phyloP scores from a whole-genome alignment of 176 grass and related monocot species.

The Tillandsia leiboldiana region DNA sequence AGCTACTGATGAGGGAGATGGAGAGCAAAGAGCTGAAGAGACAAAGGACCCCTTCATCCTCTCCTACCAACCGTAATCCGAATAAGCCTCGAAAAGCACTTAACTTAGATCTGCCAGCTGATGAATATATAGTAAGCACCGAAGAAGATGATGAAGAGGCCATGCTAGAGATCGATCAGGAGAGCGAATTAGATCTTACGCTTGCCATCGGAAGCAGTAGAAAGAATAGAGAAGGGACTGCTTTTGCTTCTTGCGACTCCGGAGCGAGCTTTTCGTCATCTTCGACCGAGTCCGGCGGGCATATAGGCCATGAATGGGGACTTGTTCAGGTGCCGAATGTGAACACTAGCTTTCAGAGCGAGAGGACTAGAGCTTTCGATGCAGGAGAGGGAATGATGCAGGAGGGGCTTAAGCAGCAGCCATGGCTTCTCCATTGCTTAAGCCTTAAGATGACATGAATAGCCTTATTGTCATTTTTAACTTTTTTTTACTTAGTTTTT shows the following conservation, averaged over 20 bases:
- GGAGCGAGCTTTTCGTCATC: conserved; percentile 57
- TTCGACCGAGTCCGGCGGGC: conserved; percentile 50
- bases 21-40: conserved; percentile 34
- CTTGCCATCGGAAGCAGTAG: conserved; percentile 35
- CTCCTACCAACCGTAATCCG: conserved; percentile 15
- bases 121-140: conserved; percentile 40
- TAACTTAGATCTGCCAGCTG: conserved; percentile 34
- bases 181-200: conserved; percentile 50
- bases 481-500: no score
- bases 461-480: no score
- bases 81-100: conserved; percentile 26
- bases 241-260: conserved; percentile 27
- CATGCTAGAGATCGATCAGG: conserved; percentile 31
- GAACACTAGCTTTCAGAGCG: conserved; percentile 16
- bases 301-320: conserved; percentile 32
- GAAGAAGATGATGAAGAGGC: conserved; percentile 30
- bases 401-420: conserved; percentile 10
- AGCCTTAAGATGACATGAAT: conserved; percentile 6
- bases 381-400: conserved; percentile 9
- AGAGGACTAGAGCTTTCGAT: conserved; percentile 7
- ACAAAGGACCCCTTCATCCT: conserved; percentile 23
- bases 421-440: conserved; percentile 15
- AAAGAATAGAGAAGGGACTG: conserved; percentile 41
- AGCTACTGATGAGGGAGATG: conserved; percentile 70
- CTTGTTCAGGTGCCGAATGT: conserved; percentile 2